phyloP scores from a whole-genome alignment of 2,329 filamentous ascomycete species.

The Cadophora luteo-olivacea region DNA sequence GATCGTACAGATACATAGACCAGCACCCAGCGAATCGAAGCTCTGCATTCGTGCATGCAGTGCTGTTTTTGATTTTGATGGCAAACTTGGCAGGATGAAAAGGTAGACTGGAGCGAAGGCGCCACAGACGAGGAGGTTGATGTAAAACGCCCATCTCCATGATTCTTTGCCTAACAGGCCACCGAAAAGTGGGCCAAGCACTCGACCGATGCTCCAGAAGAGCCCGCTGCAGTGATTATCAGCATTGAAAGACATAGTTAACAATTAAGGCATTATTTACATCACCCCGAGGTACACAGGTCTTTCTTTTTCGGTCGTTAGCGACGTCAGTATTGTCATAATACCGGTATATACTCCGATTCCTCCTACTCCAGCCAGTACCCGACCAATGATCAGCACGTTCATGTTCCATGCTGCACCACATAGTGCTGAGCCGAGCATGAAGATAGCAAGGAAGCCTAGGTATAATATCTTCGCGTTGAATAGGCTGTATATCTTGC shows the following conservation, averaged over 20 bases:
- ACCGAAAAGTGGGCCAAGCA: background rate
- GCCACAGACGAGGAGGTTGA: background rate
- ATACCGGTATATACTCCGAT: slow-evolving; percentile 4
- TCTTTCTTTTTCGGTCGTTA: slow-evolving; percentile 1
- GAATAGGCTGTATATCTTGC: background rate
- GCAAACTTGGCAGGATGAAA: background rate
- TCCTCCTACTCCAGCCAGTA: background rate
- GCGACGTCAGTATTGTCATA: background rate
- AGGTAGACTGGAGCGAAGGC: slow-evolving; percentile 3
- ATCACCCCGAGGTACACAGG: background rate
- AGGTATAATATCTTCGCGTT: background rate
- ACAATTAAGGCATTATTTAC: background rate
- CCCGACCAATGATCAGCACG: slow-evolving; percentile 1
- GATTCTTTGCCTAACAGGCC: background rate
- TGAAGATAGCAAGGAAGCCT: background rate
- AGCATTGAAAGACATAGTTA: background rate
- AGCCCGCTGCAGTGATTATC: background rate
- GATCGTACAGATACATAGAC: background rate
- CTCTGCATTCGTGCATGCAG: background rate
- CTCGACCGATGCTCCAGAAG: slow-evolving; percentile 11
- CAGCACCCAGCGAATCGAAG: background rate
- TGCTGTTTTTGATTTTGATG: background rate
- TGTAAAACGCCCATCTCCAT: slow-evolving; percentile 7
- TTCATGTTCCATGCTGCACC: slow-evolving; percentile 9
- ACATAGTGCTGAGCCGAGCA: background rate